A percentile compares a stretch with the other conserved stretches of the same genome.
Conservation (phyloP, 768 basidiomycete species). For the Russula earlei region DNA sequence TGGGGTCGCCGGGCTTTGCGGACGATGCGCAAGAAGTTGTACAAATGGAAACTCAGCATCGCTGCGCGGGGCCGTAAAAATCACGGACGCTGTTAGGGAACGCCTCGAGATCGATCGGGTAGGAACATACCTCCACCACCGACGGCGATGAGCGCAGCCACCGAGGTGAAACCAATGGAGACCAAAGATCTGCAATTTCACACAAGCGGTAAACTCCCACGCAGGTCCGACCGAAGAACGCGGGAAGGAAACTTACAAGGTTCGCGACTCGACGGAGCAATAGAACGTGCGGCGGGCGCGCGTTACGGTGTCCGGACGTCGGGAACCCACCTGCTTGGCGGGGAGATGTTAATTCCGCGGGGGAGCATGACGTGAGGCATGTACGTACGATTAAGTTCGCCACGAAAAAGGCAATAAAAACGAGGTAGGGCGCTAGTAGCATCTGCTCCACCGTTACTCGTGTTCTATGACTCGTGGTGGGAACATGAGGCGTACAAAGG, state of each 20-base stretch:
- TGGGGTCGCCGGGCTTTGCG: not conserved
- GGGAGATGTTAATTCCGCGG: not conserved
- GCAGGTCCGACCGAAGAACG: not conserved
- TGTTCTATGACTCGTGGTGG: not conserved
- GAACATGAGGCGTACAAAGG: not conserved
- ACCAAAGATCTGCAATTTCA: not conserved
- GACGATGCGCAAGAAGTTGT: not conserved
- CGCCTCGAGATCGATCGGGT: not conserved
- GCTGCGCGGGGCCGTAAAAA: not conserved
- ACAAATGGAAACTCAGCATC: not conserved
- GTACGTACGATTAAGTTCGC: not conserved
- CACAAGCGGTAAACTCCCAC: not conserved
- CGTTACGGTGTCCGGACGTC: not conserved
- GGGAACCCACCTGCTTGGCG: not conserved
- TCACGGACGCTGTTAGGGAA: not conserved
- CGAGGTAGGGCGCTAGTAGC: not conserved
- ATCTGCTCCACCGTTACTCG: not conserved
- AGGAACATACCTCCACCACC: not conserved
- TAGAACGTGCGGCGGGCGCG: conserved; percentile 3
- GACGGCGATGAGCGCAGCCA: not conserved
- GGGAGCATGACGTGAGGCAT: not conserved
- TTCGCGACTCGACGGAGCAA: conserved; percentile 1
- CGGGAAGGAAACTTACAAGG: not conserved
- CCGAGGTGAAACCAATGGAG: not conserved
- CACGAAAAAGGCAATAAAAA: not conserved